Evolutionary conservation across 2,329 filamentous ascomycete species (phyloP), one percentile per base, ranked within the genome.

Genomic region (Clonostachys solani): DNA sequence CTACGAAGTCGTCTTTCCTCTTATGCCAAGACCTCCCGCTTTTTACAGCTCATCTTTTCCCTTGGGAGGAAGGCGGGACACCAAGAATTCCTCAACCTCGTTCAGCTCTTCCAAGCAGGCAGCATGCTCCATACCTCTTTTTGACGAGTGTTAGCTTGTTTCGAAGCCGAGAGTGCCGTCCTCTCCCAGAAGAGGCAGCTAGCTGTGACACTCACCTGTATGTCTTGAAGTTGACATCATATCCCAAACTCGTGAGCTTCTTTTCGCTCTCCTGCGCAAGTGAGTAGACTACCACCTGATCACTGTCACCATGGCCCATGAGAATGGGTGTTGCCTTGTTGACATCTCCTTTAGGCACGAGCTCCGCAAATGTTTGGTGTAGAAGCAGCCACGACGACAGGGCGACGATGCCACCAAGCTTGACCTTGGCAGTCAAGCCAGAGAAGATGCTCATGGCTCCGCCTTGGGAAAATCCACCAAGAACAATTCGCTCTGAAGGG

Each of bases 381-480:
- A 96, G 73, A 17, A 90, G 75, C 55, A 96, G 69, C 67, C 95
- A 97, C 57, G 83, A 86, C 12, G 88, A 94, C 51, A 97, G 69
- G 8, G 86, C 90, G 52, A 96, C 85, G 53, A 97, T 87, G 52
- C 92, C 92, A n/a, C 83, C 92, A 15, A 97, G 74, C 68, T 89
- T 90, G 56, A 80, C 75, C 49, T 72, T 69, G 54, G 74, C 80
- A 5, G 91, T 95, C 40, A 95, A 69, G 6, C 89, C 92, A 0
- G 87, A 77, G 60, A 96, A 82, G 37, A 97, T 68, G 17, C 89
- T 83, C 76, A 96, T 90, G 48, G 91, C 91, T 45, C 89, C 92
- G 49, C 92, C 92, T 68, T 97, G 83, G 19, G 83, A 88, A 74
- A 92, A 94, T 38, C 89, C 88, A 34, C 89, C 92, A 7, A 97